phyloP scores from a whole-genome alignment of 768 basidiomycete species.

The Suillus luteus region DNA sequence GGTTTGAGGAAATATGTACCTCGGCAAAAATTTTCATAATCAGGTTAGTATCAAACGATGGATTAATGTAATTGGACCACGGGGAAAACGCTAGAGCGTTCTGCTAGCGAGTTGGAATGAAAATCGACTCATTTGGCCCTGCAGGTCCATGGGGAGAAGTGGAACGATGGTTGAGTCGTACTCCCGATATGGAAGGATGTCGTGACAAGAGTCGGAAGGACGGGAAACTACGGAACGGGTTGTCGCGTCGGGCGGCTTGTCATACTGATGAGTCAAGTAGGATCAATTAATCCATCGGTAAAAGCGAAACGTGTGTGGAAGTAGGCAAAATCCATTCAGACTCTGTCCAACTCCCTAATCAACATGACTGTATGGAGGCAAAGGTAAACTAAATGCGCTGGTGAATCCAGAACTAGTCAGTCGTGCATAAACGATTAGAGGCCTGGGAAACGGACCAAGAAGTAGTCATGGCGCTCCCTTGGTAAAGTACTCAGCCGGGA shows the following conservation, averaged over 20 bases:
- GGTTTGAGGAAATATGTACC: background rate
- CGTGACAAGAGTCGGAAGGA: background rate
- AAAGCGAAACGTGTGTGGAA: background rate
- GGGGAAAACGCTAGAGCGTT: background rate
- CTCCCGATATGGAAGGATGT: background rate
- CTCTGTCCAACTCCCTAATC: background rate
- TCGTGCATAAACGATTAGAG: background rate
- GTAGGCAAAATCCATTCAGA: too few species aligned
- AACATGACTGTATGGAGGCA: background rate
- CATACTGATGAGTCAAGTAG: background rate
- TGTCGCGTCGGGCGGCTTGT: background rate
- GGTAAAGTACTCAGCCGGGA: background rate
- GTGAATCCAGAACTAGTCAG: slow-evolving; percentile 5
- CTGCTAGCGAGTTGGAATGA: slow-evolving; percentile 5
- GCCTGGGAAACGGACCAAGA: slow-evolving; percentile 8
- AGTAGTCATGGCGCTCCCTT: background rate
- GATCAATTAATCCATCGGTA: background rate
- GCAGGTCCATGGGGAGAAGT: slow-evolving; percentile 3
- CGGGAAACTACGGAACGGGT: slow-evolving; percentile 2
- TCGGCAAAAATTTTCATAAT: slow-evolving; percentile 5
- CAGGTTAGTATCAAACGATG: background rate
- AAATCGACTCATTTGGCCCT: slow-evolving; percentile 12
- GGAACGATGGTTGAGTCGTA: background rate
- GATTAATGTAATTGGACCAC: slow-evolving; percentile 12
- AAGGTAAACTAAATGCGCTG: background rate